Percentiles rank a stretch among this genome's conserved stretches.
These are phyloP conservation scores for Hysterium pulicare DNA, from an alignment of 2,329 filamentous ascomycete genomes.

Conservation along the genomic window DNA sequence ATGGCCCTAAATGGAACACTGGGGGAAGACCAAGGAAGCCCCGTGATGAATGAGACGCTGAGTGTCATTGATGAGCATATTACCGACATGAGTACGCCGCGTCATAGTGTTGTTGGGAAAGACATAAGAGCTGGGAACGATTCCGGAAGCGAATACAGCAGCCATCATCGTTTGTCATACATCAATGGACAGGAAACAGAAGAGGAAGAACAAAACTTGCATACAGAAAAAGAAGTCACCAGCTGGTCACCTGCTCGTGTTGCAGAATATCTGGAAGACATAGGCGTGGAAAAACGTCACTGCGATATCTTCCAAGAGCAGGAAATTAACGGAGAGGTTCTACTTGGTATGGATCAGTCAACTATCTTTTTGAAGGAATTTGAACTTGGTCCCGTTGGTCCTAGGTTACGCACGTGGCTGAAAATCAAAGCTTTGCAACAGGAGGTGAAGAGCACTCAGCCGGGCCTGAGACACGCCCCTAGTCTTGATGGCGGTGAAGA, in stretches of 20 bases:
- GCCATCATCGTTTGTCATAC: conserved; percentile 77
- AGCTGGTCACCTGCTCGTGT: conserved; percentile 78
- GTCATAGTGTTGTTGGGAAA: conserved; percentile 51
- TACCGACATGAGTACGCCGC: conserved; percentile 71
- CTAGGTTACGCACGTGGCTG: conserved; percentile 90
- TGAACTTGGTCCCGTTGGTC: conserved; percentile 85
- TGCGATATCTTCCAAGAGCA: conserved; percentile 94
- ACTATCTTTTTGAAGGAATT: conserved; percentile 95
- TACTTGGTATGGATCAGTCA: conserved; percentile 92
- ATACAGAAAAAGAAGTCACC: conserved; percentile 71
- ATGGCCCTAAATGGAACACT: conserved; percentile 32
- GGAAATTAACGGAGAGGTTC: conserved; percentile 90
- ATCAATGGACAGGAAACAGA: conserved; percentile 94
- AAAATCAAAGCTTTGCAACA: conserved; percentile 91
- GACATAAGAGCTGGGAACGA: conserved; percentile 59
- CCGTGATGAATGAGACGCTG: conserved; percentile 88
- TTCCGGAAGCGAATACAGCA: conserved; percentile 88
- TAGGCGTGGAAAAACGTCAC: conserved; percentile 81
- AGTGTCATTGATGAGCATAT: conserved; percentile 98
- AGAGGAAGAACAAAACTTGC: conserved; percentile 75
- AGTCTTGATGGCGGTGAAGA: conserved; percentile 42
- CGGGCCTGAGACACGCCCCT: conserved; percentile 33
- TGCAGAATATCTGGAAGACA: conserved; percentile 81
- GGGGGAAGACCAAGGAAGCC: conserved; percentile 52
- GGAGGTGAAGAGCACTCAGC: conserved; percentile 64